Evolutionary conservation across 257 asterid species (phyloP).

Genomic region (Nyctanthes arbortristis): DNA sequence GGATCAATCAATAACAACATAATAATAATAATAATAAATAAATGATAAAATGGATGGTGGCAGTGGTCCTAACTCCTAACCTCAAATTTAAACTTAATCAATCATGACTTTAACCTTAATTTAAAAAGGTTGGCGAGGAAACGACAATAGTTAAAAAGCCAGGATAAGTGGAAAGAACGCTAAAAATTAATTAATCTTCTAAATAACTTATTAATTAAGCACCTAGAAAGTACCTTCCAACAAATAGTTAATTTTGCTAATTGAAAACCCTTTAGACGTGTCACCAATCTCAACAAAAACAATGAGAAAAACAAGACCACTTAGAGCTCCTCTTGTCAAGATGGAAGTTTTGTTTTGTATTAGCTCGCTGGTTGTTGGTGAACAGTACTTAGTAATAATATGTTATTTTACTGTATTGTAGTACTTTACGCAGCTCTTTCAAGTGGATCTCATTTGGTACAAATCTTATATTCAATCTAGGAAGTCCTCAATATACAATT

Average conservation of each 20-base stretch:
- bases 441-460: conserved; percentile 20
- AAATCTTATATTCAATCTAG: background rate
- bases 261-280: background rate
- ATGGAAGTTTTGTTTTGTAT: background rate
- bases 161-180: conserved; percentile 17
- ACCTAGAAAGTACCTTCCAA: background rate
- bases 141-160: conserved; percentile 2
- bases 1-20: background rate
- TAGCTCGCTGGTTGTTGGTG: conserved; percentile 20
- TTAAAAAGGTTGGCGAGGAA: background rate
- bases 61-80: background rate
- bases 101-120: background rate
- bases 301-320: conserved; percentile 38
- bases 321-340: conserved; percentile 27
- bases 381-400: conserved; percentile 21
- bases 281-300: conserved; percentile 23
- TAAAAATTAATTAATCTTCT: conserved; percentile 14
- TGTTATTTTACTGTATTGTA: conserved; percentile 22
- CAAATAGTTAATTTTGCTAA: background rate
- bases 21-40: no score
- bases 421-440: no score
- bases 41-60: background rate
- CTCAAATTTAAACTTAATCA: background rate
- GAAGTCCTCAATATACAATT: background rate
- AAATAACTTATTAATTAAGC: conserved; percentile 11